These are phyloP conservation scores for Aspergillus quadrilineatus DNA, from an alignment of 2,329 filamentous ascomycete species.

Conservation along the genomic window DNA sequence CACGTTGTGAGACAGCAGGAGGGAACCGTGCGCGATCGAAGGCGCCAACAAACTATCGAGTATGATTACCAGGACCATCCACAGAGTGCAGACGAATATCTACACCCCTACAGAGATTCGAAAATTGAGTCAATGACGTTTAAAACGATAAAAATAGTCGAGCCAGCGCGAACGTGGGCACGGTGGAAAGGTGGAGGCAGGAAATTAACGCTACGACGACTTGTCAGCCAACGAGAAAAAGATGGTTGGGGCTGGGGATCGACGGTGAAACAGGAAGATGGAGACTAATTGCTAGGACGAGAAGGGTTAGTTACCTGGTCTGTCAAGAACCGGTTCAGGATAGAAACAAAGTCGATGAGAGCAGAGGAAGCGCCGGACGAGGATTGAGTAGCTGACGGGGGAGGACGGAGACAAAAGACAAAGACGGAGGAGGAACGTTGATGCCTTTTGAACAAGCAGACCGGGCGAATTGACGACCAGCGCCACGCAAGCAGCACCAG, in stretches of 20 bases:
- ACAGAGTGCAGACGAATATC: neutral
- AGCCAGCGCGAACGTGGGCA: neutral
- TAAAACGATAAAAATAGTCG: conserved; percentile 7
- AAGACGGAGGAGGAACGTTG: conserved; percentile 14
- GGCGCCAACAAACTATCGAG: neutral
- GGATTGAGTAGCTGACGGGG: neutral
- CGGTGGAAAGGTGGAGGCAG: conserved; percentile 8
- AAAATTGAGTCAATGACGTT: conserved; percentile 4
- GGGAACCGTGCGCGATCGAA: neutral
- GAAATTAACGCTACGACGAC: conserved; percentile 6
- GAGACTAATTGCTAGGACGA: conserved; percentile 1
- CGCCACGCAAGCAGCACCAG: conserved; percentile 29
- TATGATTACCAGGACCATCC: conserved; percentile 4
- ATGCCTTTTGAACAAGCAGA: conserved; percentile 20
- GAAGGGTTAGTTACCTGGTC: conserved; percentile 6
- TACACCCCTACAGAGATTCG: neutral
- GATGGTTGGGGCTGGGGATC: conserved; percentile 9
- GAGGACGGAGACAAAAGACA: neutral
- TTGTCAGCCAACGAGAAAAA: conserved; percentile 9
- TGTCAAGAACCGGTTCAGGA: conserved; percentile 1
- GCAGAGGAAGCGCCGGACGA: neutral
- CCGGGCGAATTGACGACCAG: conserved; percentile 23
- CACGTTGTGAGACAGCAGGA: conserved; percentile 11
- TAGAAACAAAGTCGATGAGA: neutral
- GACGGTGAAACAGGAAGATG: conserved; percentile 7